Conservation (phyloP, 2,329 filamentous ascomycete species). For the Karstenula rhodostoma region DNA sequence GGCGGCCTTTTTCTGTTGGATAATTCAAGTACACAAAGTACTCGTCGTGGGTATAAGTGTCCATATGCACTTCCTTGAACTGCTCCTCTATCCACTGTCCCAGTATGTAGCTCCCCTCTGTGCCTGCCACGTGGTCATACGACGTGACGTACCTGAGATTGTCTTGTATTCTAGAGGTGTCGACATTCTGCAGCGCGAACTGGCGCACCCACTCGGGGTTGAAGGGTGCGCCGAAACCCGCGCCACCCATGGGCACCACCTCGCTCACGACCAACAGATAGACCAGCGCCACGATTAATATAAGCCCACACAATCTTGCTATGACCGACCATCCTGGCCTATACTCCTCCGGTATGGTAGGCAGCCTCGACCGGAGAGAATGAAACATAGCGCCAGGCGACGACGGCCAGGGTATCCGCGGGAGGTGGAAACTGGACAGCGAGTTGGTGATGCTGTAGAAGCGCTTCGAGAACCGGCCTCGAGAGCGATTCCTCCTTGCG, state of each 20-base stretch:
- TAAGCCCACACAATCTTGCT: slow-evolving; percentile 75
- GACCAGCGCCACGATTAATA: slow-evolving; percentile 78
- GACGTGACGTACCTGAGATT: slow-evolving; percentile 79
- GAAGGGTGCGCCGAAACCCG: slow-evolving; percentile 70
- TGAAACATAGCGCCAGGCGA: slow-evolving; percentile 23
- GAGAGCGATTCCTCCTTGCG: slow-evolving; percentile 34
- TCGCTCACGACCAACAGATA: slow-evolving; percentile 89
- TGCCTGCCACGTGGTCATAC: slow-evolving; percentile 93
- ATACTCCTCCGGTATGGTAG: slow-evolving; percentile 57
- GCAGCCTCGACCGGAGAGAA: slow-evolving; percentile 48
- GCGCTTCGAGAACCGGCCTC: slow-evolving; percentile 62
- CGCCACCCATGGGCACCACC: slow-evolving; percentile 74
- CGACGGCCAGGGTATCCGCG: slow-evolving; percentile 48
- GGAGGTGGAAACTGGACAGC: slow-evolving; percentile 64
- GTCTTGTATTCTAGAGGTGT: slow-evolving; percentile 68
- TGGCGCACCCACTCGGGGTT: slow-evolving; percentile 82
- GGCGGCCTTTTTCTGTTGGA: slow-evolving; percentile 76
- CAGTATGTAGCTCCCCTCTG: slow-evolving; percentile 86
- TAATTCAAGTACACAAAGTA: slow-evolving; percentile 92
- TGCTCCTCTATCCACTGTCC: slow-evolving; percentile 83
- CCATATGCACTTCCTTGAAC: slow-evolving; percentile 76
- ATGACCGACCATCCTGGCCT: slow-evolving; percentile 70
- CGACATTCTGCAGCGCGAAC: slow-evolving; percentile 77
- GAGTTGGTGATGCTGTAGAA: slow-evolving; percentile 64
- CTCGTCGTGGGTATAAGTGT: slow-evolving; percentile 77